Evolutionary conservation across 106 monocot genomes (phyloP), one percentile per base, ranked within the genome.

Genomic region (Gastrodia elata): DNA sequence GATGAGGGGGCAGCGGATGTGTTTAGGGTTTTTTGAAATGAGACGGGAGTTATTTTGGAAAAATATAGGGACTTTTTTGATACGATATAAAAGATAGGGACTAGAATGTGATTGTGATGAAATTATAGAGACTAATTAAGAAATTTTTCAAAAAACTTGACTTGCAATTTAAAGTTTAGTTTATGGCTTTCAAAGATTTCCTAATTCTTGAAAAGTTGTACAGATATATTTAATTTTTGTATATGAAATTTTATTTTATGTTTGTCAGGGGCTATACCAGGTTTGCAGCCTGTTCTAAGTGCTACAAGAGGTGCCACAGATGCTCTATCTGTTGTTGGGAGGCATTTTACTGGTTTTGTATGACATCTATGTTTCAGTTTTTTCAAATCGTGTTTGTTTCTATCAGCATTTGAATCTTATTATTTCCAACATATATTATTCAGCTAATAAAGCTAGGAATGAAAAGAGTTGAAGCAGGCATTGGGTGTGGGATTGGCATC

Each of bases 281-380:
- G 77, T 72, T 39, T 92, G 30, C 92, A 90, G 37, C 90, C 90
- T 88, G 84, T 92, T 34, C 68, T 97, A 64, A 82, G 73, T 71
- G 92, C 96, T 2, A 82, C 96, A 24, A 90, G 92, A 78, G 96
- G 96, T 38, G 96, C 96, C 44, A 97, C 92, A 39, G 90, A 92
- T 90, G 82, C 81, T 70, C 80, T 97, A 67, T 90, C 86, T 80
- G 90, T 90, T 71, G 89, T 81, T 34, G 86, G 86, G 24, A 82
- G 82, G 35, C 87, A 97, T 81, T 77, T 90, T 68, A 92, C 90
- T 77, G 48, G 74, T 73, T 79, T 82, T 77, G 92, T 97, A 84
- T 84, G 92, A 56, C 42, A 68, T 65, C 20, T 39, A 7, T 27
- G 5, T 0, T 80, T 59, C 10, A n/a, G n/a, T 22, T 22, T 26